Evolutionary conservation across 768 basidiomycete species (phyloP).

Genomic region (Mycena kentingensis): DNA sequence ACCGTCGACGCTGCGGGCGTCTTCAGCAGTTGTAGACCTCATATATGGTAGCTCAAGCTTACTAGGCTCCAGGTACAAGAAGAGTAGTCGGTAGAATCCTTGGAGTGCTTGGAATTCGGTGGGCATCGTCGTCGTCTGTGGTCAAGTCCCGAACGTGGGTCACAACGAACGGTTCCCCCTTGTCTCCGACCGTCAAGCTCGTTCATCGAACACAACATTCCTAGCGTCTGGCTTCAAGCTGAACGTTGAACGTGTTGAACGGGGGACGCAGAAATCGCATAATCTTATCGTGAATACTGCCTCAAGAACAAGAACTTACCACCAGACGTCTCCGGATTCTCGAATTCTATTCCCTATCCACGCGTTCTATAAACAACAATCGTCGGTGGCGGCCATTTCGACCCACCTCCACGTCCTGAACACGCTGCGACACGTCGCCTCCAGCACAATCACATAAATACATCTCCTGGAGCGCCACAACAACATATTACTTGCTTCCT

Average conservation of each 20-base stretch:
- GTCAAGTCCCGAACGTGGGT: neutral
- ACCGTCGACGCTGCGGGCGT: constrained; percentile 38
- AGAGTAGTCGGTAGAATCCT: constrained; percentile 62
- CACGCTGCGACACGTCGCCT: constrained; percentile 16
- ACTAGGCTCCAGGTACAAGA: constrained; percentile 71
- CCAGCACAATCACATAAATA: neutral
- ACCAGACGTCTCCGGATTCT: too few species aligned
- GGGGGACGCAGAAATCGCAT: too few species aligned
- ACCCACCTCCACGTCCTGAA: neutral
- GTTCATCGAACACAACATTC: too few species aligned
- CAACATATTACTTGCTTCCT: neutral
- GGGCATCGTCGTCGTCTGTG: constrained; percentile 7
- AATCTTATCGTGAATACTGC: too few species aligned
- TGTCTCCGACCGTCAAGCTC: neutral
- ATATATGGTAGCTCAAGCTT: constrained; percentile 13
- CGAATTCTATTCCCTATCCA: too few species aligned
- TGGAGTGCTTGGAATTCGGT: constrained; percentile 56
- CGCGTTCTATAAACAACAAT: too few species aligned
- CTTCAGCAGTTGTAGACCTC: neutral
- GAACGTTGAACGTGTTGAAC: too few species aligned
- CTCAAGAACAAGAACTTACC: too few species aligned
- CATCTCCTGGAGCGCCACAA: too few species aligned
- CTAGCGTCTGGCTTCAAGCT: too few species aligned
- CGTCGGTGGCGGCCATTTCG: neutral
- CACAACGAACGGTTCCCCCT: neutral